Percentiles rank a stretch among this genome's conserved stretches.
Conservation (phyloP, 2,329 filamentous ascomycete genomes). For the Beauveria caledonica region DNA sequence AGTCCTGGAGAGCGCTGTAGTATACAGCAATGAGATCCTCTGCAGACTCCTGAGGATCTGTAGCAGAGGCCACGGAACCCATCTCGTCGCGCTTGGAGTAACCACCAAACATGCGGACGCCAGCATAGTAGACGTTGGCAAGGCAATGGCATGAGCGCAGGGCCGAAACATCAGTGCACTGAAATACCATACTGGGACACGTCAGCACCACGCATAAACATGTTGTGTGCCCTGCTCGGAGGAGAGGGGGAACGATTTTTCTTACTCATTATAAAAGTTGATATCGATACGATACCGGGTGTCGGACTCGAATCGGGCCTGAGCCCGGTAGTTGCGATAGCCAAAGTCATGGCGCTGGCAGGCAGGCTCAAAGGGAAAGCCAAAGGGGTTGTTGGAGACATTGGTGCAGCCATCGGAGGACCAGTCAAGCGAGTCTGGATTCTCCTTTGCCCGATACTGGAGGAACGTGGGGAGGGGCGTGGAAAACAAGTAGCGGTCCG, state of each 20-base stretch:
- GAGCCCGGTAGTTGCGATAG: constrained; percentile 28
- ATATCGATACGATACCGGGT: constrained; percentile 32
- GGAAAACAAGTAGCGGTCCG: constrained; percentile 8
- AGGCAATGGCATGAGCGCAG: constrained; percentile 18
- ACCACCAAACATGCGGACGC: constrained; percentile 23
- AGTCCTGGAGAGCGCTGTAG: constrained; percentile 20
- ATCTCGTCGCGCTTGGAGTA: not conserved
- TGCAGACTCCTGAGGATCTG: not conserved
- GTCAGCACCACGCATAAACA: not conserved
- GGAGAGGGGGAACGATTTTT: not conserved
- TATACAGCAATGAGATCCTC: constrained; percentile 18
- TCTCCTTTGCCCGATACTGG: not conserved
- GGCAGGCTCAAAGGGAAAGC: constrained; percentile 20
- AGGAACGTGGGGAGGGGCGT: not conserved
- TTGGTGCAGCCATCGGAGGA: constrained; percentile 18
- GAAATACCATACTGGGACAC: constrained; percentile 19
- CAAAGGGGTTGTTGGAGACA: constrained; percentile 19
- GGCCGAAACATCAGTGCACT: constrained; percentile 17
- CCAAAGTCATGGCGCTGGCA: constrained; percentile 38
- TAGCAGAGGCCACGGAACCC: not conserved
- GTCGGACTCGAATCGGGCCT: constrained; percentile 29
- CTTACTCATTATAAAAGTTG: constrained; percentile 32
- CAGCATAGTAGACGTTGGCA: constrained; percentile 26
- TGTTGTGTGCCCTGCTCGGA: not conserved
- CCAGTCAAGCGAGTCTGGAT: constrained; percentile 14